These are phyloP conservation scores for Ramaria rubella DNA, from an alignment of 768 basidiomycete species.

Conservation along the genomic window DNA sequence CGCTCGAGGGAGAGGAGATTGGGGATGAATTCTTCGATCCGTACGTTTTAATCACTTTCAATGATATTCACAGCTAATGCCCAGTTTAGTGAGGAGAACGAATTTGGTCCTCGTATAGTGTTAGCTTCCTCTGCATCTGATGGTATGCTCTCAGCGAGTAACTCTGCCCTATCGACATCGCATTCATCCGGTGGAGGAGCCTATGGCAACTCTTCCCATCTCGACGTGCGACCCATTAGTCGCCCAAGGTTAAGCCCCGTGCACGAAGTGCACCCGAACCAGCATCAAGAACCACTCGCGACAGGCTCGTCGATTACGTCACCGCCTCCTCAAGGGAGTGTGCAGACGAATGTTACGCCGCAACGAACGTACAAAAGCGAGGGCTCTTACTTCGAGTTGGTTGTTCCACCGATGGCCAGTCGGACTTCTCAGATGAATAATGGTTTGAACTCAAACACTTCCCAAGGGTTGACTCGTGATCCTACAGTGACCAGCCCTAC, in stretches of 20 bases:
- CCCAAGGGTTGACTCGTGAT: not conserved
- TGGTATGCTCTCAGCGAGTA: conserved; percentile 42
- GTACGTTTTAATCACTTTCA: conserved; percentile 5
- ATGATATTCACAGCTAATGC: not conserved
- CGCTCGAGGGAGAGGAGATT: conserved; percentile 38
- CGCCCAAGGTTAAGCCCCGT: conserved; percentile 58
- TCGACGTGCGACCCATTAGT: conserved; percentile 25
- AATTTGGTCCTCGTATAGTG: conserved; percentile 8
- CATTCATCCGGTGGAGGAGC: conserved; percentile 37
- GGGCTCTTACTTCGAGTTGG: conserved; percentile 50
- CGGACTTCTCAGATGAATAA: not conserved
- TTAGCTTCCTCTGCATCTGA: conserved; percentile 4
- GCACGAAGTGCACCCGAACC: conserved; percentile 41
- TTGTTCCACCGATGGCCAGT: conserved; percentile 32
- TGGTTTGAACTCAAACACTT: not conserved
- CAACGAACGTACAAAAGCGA: conserved; percentile 26
- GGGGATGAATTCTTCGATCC: conserved; percentile 26
- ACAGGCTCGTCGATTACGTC: not conserved
- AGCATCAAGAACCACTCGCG: conserved; percentile 5
- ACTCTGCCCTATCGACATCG: conserved; percentile 44
- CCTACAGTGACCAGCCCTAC: conserved; percentile 11
- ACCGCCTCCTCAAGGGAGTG: not conserved
- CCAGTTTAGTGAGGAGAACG: not conserved
- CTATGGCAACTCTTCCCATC: conserved; percentile 41
- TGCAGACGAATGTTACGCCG: conserved; percentile 15